Evolutionary conservation across 163 green algal genomes (phyloP).

Genomic region (Scenedesmus sp.): DNA sequence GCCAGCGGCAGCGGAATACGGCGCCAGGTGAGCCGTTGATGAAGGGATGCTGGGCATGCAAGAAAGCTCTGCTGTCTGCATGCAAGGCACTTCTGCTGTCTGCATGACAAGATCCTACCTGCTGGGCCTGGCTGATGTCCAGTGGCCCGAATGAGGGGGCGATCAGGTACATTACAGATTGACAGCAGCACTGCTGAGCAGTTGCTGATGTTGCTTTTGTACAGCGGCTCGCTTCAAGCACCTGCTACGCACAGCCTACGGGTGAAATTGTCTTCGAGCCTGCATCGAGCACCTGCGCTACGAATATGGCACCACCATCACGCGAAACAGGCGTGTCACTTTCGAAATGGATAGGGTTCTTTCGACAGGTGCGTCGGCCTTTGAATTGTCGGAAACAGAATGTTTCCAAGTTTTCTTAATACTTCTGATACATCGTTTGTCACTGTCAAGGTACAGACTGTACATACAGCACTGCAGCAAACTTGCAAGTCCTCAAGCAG

Average conservation of each 20-base stretch:
- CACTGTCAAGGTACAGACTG: neutral
- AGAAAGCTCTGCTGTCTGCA: neutral
- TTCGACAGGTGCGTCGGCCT: neutral
- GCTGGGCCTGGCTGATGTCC: neutral
- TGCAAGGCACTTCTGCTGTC: neutral
- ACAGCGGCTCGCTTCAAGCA: neutral
- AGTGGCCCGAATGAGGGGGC: conserved; percentile 12
- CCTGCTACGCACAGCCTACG: neutral
- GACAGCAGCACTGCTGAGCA: too few relatives aligned
- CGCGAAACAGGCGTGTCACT: neutral
- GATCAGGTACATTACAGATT: conserved; percentile 10
- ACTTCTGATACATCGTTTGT: neutral
- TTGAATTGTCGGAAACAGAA: too few relatives aligned
- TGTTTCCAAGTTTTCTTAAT: too few relatives aligned
- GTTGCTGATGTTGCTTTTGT: neutral
- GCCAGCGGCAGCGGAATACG: neutral
- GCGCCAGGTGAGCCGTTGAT: neutral
- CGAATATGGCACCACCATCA: neutral
- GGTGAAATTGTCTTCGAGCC: neutral
- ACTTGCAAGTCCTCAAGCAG: neutral
- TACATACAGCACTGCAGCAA: neutral
- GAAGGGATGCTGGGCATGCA: neutral
- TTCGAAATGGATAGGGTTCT: neutral
- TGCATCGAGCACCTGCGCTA: neutral
- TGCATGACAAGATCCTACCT: neutral